Evolutionary conservation across 768 basidiomycete genomes (phyloP).

Genomic region (Suillus weaverae): DNA sequence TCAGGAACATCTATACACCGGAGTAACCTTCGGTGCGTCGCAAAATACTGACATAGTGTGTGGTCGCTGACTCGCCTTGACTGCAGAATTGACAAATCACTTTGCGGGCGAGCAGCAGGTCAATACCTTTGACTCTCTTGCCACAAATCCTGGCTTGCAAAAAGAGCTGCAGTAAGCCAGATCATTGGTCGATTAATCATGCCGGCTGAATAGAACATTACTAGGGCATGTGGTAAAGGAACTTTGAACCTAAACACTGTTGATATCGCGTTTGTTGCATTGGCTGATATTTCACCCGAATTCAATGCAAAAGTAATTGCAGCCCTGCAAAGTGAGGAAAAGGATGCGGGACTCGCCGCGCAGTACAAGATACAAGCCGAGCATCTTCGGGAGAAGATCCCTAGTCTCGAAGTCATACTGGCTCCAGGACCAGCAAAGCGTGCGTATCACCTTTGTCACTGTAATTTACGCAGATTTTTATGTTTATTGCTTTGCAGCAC

Average conservation of each 20-base stretch:
- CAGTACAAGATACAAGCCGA: background rate
- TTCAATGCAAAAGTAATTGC: background rate
- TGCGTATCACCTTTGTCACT: background rate
- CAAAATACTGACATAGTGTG: background rate
- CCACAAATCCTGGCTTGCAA: background rate
- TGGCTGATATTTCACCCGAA: background rate
- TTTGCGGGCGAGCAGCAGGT: background rate
- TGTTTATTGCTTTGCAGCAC: background rate
- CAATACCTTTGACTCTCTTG: background rate
- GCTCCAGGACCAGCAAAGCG: background rate
- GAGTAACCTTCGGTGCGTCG: constrained; percentile 28
- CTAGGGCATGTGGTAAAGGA: background rate
- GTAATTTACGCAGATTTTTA: background rate
- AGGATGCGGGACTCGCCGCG: background rate
- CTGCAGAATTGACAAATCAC: background rate
- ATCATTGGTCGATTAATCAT: background rate
- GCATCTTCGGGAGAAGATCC: background rate
- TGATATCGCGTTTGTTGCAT: background rate
- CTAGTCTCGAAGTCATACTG: background rate
- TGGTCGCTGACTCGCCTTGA: background rate
- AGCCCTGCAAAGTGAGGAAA: background rate
- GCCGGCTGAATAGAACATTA: background rate
- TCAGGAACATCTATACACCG: constrained; percentile 46
- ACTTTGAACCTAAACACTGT: background rate
- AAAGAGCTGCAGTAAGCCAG: background rate